Percentiles rank a stretch among this genome's conserved stretches.
Conservation (phyloP, 192 early-diverging fungal genomes). For the Coemansia sp. region DNA sequence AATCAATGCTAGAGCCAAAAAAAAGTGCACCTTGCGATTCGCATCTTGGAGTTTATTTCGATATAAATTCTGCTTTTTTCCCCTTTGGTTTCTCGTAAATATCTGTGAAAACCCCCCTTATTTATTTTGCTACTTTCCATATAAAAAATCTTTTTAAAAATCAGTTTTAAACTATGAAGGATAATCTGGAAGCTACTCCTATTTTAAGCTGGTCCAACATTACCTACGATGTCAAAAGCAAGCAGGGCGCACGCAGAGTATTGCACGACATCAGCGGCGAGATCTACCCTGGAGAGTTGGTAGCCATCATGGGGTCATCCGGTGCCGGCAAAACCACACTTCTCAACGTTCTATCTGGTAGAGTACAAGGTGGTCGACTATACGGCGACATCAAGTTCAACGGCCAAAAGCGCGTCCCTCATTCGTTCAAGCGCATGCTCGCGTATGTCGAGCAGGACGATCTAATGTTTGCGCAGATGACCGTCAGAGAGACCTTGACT, state of each 20-base stretch:
- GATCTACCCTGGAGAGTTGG: constrained; percentile 70
- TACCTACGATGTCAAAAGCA: constrained; percentile 46
- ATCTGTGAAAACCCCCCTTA: too few species aligned
- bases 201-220: constrained; percentile 45
- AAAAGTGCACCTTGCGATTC: too few species aligned
- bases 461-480: constrained; percentile 57
- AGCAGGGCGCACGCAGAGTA: constrained; percentile 45
- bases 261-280: constrained; percentile 71
- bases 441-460: constrained; percentile 59
- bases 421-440: constrained; percentile 49
- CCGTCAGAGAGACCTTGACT: constrained; percentile 75
- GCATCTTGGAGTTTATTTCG: too few species aligned
- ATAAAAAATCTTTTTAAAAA: not conserved
- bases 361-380: constrained; percentile 60
- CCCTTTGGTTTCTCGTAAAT: too few species aligned
- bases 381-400: constrained; percentile 59
- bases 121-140: not conserved
- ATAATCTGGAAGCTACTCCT: constrained; percentile 4
- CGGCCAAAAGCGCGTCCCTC: constrained; percentile 36
- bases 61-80: too few species aligned
- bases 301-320: constrained; percentile 89
- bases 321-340: constrained; percentile 89
- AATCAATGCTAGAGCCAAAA: too few species aligned
- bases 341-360: constrained; percentile 73
- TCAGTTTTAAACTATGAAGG: not conserved